These are phyloP conservation scores for Neurospora sp. DNA, from an alignment of 495 filamentous ascomycete species.

Conservation along the genomic window DNA sequence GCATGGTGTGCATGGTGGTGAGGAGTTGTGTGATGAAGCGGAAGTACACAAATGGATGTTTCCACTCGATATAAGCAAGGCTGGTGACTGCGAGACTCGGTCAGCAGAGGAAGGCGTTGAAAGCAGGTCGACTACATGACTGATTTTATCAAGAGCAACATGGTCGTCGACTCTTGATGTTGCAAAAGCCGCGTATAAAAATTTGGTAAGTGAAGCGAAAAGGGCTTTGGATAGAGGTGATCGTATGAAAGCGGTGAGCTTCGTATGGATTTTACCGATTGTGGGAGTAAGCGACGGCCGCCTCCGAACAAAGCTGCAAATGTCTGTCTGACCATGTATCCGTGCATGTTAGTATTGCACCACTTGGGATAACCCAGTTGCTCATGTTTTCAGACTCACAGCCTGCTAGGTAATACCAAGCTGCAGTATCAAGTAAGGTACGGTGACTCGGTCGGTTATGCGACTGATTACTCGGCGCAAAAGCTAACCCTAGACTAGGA, in stretches of 20 bases:
- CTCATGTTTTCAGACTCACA: not conserved
- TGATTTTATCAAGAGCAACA: not conserved
- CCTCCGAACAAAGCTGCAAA: not conserved
- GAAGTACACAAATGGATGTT: not conserved
- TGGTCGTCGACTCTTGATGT: not conserved
- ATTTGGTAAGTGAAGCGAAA: not conserved
- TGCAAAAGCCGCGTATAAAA: not conserved
- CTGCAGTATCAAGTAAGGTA: not conserved
- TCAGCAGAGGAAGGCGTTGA: not conserved
- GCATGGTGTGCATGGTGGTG: not conserved
- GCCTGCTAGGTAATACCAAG: not conserved
- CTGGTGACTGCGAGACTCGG: not conserved
- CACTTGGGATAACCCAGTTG: not conserved
- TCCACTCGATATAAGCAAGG: not conserved
- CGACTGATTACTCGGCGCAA: not conserved
- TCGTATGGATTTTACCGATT: not conserved
- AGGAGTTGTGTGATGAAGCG: not conserved
- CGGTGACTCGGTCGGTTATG: not conserved
- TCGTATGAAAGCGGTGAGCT: not conserved
- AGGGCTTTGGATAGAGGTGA: not conserved
- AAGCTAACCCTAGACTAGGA: not conserved
- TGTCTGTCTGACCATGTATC: not conserved
- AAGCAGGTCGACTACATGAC: not conserved
- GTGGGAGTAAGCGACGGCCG: not conserved
- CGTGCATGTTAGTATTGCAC: not conserved